These are phyloP conservation scores for Phaeotremella fagi DNA, from an alignment of 768 basidiomycete species.

Conservation along the genomic window DNA sequence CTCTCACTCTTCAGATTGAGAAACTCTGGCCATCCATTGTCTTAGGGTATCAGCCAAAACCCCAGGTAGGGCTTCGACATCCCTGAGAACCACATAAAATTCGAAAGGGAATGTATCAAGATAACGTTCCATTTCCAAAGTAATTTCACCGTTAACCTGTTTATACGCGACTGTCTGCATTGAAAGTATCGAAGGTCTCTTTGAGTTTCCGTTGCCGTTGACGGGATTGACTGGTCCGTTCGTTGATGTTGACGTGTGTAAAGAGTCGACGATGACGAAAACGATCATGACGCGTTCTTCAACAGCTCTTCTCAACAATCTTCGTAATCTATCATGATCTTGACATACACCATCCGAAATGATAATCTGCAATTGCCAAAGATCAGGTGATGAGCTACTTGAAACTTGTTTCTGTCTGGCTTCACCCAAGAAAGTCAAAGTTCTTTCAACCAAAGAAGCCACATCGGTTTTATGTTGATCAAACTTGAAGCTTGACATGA, in stretches of 20 bases:
- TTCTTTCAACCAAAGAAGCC: slow-evolving; percentile 71
- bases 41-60: slow-evolving; percentile 80
- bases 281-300: slow-evolving; percentile 92
- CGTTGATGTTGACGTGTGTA: slow-evolving; percentile 53
- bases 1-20: slow-evolving; percentile 39
- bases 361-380: slow-evolving; percentile 98
- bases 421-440: slow-evolving; percentile 66
- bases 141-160: slow-evolving; percentile 64
- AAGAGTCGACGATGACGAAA: slow-evolving; percentile 89
- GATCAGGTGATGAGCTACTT: slow-evolving; percentile 60
- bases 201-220: slow-evolving; percentile 2
- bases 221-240: slow-evolving; percentile 9
- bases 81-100: slow-evolving; percentile 84
- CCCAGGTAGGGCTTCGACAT: slow-evolving; percentile 85
- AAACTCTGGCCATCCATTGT: slow-evolving; percentile 58
- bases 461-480: slow-evolving; percentile 86
- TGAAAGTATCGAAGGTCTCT: slow-evolving; percentile 71
- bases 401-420: slow-evolving; percentile 69
- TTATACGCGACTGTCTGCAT: slow-evolving; percentile 86
- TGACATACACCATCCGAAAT: slow-evolving; percentile 99
- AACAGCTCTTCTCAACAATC: slow-evolving; percentile 72
- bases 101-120: slow-evolving; percentile 97
- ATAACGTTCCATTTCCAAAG: slow-evolving; percentile 81
- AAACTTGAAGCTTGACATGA: slow-evolving; percentile 82
- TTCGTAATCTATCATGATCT: slow-evolving; percentile 79